Evolutionary conservation across 2,329 filamentous ascomycete genomes (phyloP).

Genomic region (Fusarium heterosporum): DNA sequence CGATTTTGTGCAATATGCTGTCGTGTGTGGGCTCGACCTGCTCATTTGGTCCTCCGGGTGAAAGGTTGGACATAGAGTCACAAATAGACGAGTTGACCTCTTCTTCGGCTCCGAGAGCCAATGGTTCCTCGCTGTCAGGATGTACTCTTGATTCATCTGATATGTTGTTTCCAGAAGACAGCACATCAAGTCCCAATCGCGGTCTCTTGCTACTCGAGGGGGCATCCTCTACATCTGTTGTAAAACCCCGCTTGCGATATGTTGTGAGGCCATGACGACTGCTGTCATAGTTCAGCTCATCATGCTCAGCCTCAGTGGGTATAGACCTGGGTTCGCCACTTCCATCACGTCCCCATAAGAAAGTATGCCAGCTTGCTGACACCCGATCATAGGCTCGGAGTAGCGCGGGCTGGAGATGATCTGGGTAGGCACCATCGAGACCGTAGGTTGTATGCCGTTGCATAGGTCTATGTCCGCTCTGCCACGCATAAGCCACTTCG

Average conservation of each 20-base stretch:
- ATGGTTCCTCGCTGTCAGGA: neutral
- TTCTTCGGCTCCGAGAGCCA: neutral
- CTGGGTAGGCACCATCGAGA: conserved; percentile 7
- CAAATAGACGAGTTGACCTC: neutral
- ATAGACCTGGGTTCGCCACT: neutral
- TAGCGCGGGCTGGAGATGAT: conserved; percentile 12
- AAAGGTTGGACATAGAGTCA: neutral
- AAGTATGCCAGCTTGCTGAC: neutral
- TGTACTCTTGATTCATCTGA: neutral
- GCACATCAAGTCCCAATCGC: neutral
- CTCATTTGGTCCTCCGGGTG: neutral
- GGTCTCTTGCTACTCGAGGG: neutral
- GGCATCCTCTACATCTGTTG: neutral
- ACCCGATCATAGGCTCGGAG: conserved; percentile 2
- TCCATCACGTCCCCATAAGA: neutral
- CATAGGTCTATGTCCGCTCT: conserved; percentile 3
- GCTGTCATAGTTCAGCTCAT: neutral
- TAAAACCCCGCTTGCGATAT: neutral
- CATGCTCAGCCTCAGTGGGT: neutral
- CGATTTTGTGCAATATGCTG: neutral
- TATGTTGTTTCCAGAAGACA: neutral
- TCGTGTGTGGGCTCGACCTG: neutral
- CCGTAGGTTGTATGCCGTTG: conserved; percentile 8
- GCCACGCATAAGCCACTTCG: conserved; percentile 8
- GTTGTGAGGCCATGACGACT: neutral